Evolutionary conservation across 768 basidiomycete genomes (phyloP).

Genomic region (Austroboletus eburneus): DNA sequence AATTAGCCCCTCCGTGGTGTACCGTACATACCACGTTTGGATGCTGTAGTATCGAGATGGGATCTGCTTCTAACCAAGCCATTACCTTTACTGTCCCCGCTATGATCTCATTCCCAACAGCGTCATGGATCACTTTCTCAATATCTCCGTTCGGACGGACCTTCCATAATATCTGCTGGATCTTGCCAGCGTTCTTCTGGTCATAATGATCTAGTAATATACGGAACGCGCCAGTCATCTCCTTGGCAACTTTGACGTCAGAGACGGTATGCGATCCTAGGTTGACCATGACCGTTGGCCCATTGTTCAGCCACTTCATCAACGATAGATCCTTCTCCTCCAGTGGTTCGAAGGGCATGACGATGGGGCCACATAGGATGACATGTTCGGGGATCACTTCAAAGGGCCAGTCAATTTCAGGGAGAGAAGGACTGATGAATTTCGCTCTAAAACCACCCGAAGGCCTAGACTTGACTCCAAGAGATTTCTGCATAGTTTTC

Average conservation of each 20-base stretch:
- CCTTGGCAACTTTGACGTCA: not conserved
- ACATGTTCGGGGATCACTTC: not conserved
- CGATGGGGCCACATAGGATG: not conserved
- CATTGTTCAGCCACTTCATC: not conserved
- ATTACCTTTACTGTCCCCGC: not conserved
- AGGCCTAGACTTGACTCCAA: not conserved
- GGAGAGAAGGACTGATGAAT: not conserved
- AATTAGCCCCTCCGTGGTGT: conserved; percentile 4
- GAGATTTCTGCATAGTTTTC: not conserved
- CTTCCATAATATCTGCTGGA: not conserved
- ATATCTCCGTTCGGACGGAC: not conserved
- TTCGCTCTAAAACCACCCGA: not conserved
- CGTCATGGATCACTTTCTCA: not conserved
- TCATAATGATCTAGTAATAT: not conserved
- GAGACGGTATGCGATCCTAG: not conserved
- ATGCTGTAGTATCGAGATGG: not conserved
- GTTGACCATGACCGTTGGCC: not conserved
- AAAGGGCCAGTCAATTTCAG: not conserved
- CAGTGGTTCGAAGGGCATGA: not conserved
- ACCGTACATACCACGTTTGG: conserved; percentile 2
- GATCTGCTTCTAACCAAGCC: not conserved
- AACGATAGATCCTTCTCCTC: not conserved
- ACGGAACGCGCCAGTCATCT: not conserved
- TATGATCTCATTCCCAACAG: not conserved
- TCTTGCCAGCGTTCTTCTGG: not conserved